phyloP scores from a whole-genome alignment of 805 yeast species.

The Geotrichum ghanense region DNA sequence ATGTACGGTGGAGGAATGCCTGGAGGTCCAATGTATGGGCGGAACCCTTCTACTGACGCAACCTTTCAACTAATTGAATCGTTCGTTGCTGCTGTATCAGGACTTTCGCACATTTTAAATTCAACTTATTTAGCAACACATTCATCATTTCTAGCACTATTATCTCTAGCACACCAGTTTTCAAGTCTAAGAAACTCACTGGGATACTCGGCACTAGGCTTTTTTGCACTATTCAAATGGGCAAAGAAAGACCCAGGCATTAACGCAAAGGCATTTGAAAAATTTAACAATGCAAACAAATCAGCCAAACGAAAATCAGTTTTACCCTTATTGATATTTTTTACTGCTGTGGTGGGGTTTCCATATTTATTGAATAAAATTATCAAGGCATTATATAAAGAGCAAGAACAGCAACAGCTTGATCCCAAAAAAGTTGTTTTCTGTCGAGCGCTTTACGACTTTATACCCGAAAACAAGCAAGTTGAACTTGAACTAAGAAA shows the following conservation, averaged over 20 bases:
- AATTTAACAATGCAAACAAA: conserved; percentile 32
- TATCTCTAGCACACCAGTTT: conserved; percentile 89
- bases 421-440: conserved; percentile 69
- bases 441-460: conserved; percentile 81
- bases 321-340: conserved; percentile 73
- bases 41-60: conserved; percentile 58
- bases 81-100: conserved; percentile 89
- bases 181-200: conserved; percentile 72
- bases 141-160: conserved; percentile 89
- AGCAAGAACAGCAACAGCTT: conserved; percentile 25
- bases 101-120: conserved; percentile 95
- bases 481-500: conserved; percentile 68
- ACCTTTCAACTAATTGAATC: conserved; percentile 90
- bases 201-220: conserved; percentile 69
- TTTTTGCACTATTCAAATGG: conserved; percentile 69
- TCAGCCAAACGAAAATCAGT: conserved; percentile 42
- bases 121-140: conserved; percentile 98
- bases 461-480: conserved; percentile 82
- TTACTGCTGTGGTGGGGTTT: conserved; percentile 86
- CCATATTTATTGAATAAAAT: conserved; percentile 78
- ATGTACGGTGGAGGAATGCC: conserved; percentile 22
- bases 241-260: conserved; percentile 51
- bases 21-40: conserved; percentile 38
- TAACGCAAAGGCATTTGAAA: conserved; percentile 35
- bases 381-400: conserved; percentile 36